Evolutionary conservation across 2,329 filamentous ascomycete species (phyloP), one percentile per base, ranked within the genome.

Genomic region (Nannizziopsis arthrosporioides): DNA sequence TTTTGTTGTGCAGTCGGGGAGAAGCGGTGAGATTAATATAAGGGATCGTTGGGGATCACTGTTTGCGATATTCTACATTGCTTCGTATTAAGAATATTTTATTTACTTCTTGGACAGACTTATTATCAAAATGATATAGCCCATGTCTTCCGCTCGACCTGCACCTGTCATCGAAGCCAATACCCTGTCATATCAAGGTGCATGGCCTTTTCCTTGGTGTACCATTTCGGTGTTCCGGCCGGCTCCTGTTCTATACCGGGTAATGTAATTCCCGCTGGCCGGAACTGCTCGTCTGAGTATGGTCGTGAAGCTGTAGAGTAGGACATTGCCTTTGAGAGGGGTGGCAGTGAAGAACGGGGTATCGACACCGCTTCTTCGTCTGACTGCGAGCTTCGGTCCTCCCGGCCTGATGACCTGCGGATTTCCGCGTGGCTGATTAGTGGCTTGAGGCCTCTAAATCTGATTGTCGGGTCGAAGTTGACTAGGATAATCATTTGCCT

Each of bases 391-490:
- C 22, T 7, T 27, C 22, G 22, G 22, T 4, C 2, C 32, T 31
- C 41, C 12, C 1, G 34, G 12, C 12, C 18, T 22, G 19, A 42
- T 22, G 39, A 12, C 39, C 12, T 18, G 5, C 17, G 5, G 12
- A 14, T 5, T 4, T 42, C 17, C 17, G 35, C 7, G 22, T 27
- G 22, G 22, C 22, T 27, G 14, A 37, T 41, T 19, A 54, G 39
- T 12, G 41, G 44, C 31, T 50, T 51, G 19, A 55, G 42, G 30
- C 48, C 41, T 10, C 38, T 51, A 4, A 55, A 47, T 10, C 45
- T 44, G 27, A 55, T 53, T 2, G 48, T 47, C n/a, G 52, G 50
- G 41, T 55, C 54, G 34, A 55, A 55, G 30, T 48, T 55, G 32
- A 55, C 47, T 8, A 55, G 12, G 5, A 54, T 44, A 36, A 55